Base-by-base conservation (phyloP, 176 grass and related monocot species). In the Triticum urartu region DNA sequence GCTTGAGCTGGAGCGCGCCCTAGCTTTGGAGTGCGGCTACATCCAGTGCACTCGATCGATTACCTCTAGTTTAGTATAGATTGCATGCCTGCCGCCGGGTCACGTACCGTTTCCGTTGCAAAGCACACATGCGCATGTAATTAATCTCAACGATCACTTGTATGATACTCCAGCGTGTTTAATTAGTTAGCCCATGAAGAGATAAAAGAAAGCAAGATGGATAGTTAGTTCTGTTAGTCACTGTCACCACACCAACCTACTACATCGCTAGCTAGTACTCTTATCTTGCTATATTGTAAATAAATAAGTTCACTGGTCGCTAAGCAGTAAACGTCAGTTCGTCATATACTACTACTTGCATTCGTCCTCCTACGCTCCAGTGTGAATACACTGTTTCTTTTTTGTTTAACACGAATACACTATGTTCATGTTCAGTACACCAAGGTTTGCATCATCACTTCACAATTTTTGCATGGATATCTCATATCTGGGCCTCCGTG, bases 11-110 rank as follows among this genome's bases (percentile, higher is more conserved):
- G 81, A 78, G 25, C 77, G 25, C 11, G 56, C 59, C 83, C 79
- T 80, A 84, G 20, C 77, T 89, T 88, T 86, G 67, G 93, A 95
- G 90, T 94, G 89, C 59, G 74, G 87, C 86, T 38, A 92, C 85
- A 94, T 87, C 71, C 82, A 89, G 72, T 60, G 48, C 67, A 60
- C 21, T 32, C 5, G 25, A 81, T 11, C 42, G 2, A 7, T 38
- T 38, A 6, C 35, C 35, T 38, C 8, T 50, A 66, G 60, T 59
- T 81, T 81, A 30, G 60, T 82, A 26, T 26, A 26, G 26, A 26
- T 48, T 39, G 88, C 83, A 72, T 69, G 50, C 42, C 42, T 26
- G 26, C 26, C 26, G 26, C 26, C 35, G 6, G 20, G 28, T 17
- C 83, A 63, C 39, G 50, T 52, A 72, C 36, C n/a, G 60, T 77